phyloP scores from a whole-genome alignment of 441 rosid genomes.

The Euphorbia neoarborescens region DNA sequence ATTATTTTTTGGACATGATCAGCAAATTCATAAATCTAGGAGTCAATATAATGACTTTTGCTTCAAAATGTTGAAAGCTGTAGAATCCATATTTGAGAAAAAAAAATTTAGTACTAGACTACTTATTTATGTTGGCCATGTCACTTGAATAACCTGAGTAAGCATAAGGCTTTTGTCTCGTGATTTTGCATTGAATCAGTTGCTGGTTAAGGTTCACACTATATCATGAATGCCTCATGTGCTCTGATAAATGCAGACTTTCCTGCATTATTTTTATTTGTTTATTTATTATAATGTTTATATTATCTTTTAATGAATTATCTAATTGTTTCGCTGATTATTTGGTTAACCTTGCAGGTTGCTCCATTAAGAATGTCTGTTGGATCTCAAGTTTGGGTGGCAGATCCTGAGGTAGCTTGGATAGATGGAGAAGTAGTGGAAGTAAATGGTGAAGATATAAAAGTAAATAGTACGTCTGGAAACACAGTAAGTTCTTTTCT shows the following conservation, averaged over 20 bases:
- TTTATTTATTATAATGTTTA: neutral
- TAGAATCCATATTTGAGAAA: neutral
- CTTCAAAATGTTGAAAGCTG: neutral
- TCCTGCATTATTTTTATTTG: neutral
- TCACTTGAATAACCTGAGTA: neutral
- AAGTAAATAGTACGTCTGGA: constrained; percentile 43
- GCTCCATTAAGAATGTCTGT: constrained; percentile 37
- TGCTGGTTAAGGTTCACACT: neutral
- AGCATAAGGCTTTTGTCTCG: neutral
- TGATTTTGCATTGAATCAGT: neutral
- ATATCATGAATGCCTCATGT: neutral
- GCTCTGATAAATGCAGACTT: neutral
- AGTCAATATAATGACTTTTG: neutral
- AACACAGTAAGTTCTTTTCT: constrained; percentile 45
- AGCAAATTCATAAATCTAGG: neutral
- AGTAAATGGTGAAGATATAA: constrained; percentile 47
- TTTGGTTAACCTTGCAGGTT: constrained; percentile 35
- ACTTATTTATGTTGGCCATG: neutral
- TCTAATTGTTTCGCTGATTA: constrained; percentile 13
- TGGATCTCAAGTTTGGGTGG: constrained; percentile 79
- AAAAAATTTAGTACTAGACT: too few relatives aligned
- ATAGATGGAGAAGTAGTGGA: constrained; percentile 72
- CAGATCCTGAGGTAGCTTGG: constrained; percentile 80
- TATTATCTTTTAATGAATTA: constrained; percentile 10
- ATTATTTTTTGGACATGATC: neutral